A percentile compares a stretch with the other conserved stretches of the same genome.
phyloP scores from a whole-genome alignment of 2,329 filamentous ascomycete genomes.

The Ramichloridium luteum region DNA sequence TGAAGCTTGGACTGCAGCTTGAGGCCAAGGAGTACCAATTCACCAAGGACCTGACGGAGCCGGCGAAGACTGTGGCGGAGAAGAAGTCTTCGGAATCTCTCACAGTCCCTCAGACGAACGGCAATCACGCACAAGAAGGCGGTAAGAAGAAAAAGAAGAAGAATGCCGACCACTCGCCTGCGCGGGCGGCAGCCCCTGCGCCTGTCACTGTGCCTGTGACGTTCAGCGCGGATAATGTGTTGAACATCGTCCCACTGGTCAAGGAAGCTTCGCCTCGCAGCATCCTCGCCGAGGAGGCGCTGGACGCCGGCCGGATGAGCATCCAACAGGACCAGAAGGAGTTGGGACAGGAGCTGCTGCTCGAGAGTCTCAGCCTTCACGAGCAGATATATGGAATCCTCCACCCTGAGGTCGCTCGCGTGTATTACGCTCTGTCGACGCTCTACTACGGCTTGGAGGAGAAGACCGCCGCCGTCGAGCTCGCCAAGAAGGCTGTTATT shows the following conservation, averaged over 20 bases:
- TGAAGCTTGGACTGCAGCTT: conserved; percentile 85
- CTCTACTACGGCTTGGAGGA: conserved; percentile 97
- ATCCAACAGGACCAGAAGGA: conserved; percentile 90
- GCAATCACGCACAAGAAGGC: conserved; percentile 14
- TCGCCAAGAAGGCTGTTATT: conserved; percentile 92
- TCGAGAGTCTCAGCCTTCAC: conserved; percentile 92
- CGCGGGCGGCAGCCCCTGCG: conserved; percentile 30
- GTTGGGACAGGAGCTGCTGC: conserved; percentile 82
- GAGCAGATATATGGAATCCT: conserved; percentile 98
- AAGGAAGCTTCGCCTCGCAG: conserved; percentile 92
- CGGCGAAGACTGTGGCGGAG: conserved; percentile 12
- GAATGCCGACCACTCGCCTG: conserved; percentile 36
- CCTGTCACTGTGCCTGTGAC: conserved; percentile 42
- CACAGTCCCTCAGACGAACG: conserved; percentile 24
- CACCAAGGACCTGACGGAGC: conserved; percentile 28
- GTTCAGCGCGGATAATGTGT: conserved; percentile 72
- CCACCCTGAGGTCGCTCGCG: conserved; percentile 87
- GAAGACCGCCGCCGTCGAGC: conserved; percentile 87
- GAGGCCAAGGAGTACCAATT: conserved; percentile 68
- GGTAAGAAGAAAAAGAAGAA: conserved; percentile 43
- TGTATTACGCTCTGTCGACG: conserved; percentile 91
- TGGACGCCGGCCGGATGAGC: conserved; percentile 94
- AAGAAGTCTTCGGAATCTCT: conserved; percentile 22
- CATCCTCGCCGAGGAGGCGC: conserved; percentile 80
- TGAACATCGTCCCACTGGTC: conserved; percentile 86